Base-by-base conservation (phyloP, 495 filamentous ascomycete genomes). In the Annulohypoxylon bovei region DNA sequence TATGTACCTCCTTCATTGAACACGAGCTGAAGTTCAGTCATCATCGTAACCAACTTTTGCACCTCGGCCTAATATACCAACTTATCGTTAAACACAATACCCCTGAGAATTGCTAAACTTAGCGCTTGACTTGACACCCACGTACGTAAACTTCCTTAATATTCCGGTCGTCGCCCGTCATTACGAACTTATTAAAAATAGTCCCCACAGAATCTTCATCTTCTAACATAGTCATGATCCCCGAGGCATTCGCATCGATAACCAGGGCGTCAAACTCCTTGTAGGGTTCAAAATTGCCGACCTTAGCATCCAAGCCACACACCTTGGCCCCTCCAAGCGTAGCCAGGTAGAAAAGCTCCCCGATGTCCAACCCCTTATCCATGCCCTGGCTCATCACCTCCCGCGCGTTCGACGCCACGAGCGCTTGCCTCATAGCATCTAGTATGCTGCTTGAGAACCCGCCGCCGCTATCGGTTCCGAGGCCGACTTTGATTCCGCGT, bases 381-480 rank as follows among this genome's bases (percentile, higher is more conserved):
- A 65, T 62, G 3, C 86, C 88, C 5, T 83, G 42, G 0, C 83
- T 85, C 62, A 78, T 68, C 4, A 78, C 83, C 55, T 87, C 82
- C 11, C 81, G 75, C 7, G 88, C 87, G 67, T 85, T 84, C 3
- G 86, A 87, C 16, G 88, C 86, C n/a, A 91, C 80, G 57, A 89
- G 88, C 4, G 87, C 87, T 68, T 86, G 81, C 11, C 85, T 80
- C 82, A 89, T 89, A 0, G 83, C 81, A 39, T 89, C 86, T 12
- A 89, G 70, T 14, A 89, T 89, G 39, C 83, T 85, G n/a, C 77
- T 79, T 4, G 85, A 86, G 73, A 83, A 88, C 20, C 89, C 90
- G n/a, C 89, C 90, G 3, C 88, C 88, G 57, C 85, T 88, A 64
- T 92, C 89, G 0, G 90, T 91, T 0, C 89, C 90, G 16, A 92